Evolutionary conservation across 768 basidiomycete species (phyloP).

Genomic region (Strobilomyces dryophilus): DNA sequence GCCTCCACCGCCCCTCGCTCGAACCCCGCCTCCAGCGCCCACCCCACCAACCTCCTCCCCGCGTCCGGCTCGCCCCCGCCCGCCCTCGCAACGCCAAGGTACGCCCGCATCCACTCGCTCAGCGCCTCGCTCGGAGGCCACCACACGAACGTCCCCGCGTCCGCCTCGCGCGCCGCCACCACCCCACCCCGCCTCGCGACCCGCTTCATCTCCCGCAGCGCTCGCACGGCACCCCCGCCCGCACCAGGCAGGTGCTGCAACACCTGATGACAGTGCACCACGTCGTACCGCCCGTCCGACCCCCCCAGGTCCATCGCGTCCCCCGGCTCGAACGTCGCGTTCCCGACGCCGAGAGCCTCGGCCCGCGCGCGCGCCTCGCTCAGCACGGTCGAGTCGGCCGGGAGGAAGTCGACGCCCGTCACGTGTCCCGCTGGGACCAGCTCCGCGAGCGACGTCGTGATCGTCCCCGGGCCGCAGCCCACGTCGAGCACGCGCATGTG

Average conservation of each 20-base stretch:
- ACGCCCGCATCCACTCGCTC: slow-evolving; percentile 23
- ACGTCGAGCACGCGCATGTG: slow-evolving; percentile 44
- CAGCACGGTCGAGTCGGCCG: slow-evolving; percentile 28
- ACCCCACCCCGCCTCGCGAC: slow-evolving; percentile 44
- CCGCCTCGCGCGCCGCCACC: slow-evolving; percentile 42
- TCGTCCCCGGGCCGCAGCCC: slow-evolving; percentile 51
- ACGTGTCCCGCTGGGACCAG: slow-evolving; percentile 39
- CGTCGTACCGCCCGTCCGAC: too few relatives aligned
- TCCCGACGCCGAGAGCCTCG: slow-evolving; percentile 25
- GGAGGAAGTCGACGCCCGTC: slow-evolving; percentile 38
- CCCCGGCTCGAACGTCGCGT: slow-evolving; percentile 38
- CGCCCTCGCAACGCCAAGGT: slow-evolving; percentile 22
- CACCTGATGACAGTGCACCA: slow-evolving; percentile 49
- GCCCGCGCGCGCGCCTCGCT: slow-evolving; percentile 32
- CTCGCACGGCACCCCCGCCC: slow-evolving; percentile 35
- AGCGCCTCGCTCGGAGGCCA: slow-evolving; percentile 30
- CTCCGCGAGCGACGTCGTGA: slow-evolving; percentile 41
- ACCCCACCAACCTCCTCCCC: slow-evolving; percentile 35
- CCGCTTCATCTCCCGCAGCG: slow-evolving; percentile 44
- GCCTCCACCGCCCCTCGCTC: slow-evolving; percentile 23
- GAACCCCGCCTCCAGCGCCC: slow-evolving; percentile 38
- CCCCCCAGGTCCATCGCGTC: slow-evolving; percentile 34
- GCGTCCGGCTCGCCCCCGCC: slow-evolving; percentile 39
- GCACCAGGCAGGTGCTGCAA: slow-evolving; percentile 50
- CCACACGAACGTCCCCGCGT: slow-evolving; percentile 33